Conservation (phyloP, 768 basidiomycete genomes). For the Tricholomella constricta region DNA sequence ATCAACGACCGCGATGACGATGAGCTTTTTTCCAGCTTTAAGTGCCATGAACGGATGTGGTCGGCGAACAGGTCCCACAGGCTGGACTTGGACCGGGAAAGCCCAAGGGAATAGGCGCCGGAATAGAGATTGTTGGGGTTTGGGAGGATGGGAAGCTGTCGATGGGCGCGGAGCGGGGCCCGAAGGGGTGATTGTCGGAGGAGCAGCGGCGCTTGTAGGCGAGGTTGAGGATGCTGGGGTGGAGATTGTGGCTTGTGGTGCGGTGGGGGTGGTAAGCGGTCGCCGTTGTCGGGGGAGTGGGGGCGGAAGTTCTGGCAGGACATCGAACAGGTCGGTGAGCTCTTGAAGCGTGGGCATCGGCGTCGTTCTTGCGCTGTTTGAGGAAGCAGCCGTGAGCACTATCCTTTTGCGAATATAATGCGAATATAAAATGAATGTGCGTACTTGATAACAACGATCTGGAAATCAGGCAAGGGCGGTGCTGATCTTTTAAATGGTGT, state of each 20-base stretch:
- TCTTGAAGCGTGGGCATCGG: conserved; percentile 83
- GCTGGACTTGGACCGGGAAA: conserved; percentile 16
- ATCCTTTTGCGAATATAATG: background rate
- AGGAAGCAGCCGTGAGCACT: too few species aligned
- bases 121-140: conserved; percentile 22
- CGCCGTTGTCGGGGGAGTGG: conserved; percentile 52
- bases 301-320: conserved; percentile 67
- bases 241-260: background rate
- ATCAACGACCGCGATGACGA: conserved; percentile 89
- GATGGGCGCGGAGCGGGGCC: background rate
- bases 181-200: background rate
- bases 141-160: background rate
- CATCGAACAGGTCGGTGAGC: conserved; percentile 68
- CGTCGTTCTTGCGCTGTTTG: conserved; percentile 73
- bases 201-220: conserved; percentile 13
- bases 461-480: conserved; percentile 82
- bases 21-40: conserved; percentile 80
- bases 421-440: conserved; percentile 23
- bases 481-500: conserved; percentile 80
- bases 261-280: conserved; percentile 19
- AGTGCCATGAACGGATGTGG: conserved; percentile 79
- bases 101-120: conserved; percentile 29
- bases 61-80: conserved; percentile 32
- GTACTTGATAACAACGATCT: conserved; percentile 84
- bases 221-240: background rate